Base-by-base conservation (phyloP, 1,284 basidiomycete genomes). In the Ganoderma lingzhi region DNA sequence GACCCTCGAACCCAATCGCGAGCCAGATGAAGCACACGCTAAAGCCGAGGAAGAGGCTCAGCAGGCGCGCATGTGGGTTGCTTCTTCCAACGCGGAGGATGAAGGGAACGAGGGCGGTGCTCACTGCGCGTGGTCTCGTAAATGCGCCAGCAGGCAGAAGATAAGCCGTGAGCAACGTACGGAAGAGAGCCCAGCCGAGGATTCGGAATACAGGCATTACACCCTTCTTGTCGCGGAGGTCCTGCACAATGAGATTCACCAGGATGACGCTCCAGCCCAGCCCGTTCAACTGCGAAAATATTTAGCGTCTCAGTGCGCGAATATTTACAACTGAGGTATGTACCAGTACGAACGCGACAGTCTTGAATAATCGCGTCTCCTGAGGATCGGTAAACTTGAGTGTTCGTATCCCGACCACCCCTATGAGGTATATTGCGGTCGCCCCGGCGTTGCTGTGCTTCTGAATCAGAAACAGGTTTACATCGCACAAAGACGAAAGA, bases 1-100 rank as follows among this genome's bases (percentile, higher is more conserved):
- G 83, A 0, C 92, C 92, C 76, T 97, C 95, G 56, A 93, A 89
- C 69, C 92, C 93, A 75, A 96, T 90, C 1, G 94, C 94, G 19
- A 97, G 85, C 42, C 96, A 85, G 42, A 96, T 85, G 70, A 96
- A 96, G 72, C 90, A 90, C 0, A 92, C 91, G 0, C 90, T 89
- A 73, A 96, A 92, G 1, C 89, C 90, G 62, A 94, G 83, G 79
- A 93, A 92, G 74, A 90, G 87, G 58, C 84, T 83, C 44, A 90
- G 78, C 15, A 90, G 82, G 74, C 86, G 88, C 1, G 87, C 85
- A 59, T 77, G 78, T 10, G 85, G 79, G n/a, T 80, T 84, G 35
- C 78, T 77, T 65, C 81, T 78, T 6, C 73, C 75, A 58, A 76
- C 75, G 42, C 70, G 77, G 6, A 78, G 80, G 1, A 84, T 45